phyloP scores from a whole-genome alignment of 192 early-diverging fungal genomes.

The Coemansia guatemalensis region DNA sequence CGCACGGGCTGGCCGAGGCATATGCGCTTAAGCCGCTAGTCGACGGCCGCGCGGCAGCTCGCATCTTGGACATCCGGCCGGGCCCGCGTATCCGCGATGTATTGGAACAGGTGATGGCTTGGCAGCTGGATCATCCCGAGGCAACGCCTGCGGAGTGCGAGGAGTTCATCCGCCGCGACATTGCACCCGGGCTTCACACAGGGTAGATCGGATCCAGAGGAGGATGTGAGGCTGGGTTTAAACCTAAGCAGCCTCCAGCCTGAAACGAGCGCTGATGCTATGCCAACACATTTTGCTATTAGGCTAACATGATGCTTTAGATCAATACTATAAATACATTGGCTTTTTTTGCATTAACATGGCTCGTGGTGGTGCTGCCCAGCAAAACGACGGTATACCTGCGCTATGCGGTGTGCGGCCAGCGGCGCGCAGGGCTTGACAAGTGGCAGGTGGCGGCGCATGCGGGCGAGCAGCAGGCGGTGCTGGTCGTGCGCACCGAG shows the following conservation, averaged over 20 bases:
- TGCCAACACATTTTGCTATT: too few relatives aligned
- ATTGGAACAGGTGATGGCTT: constrained; percentile 71
- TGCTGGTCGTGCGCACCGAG: constrained; percentile 24
- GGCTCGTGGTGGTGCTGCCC: not conserved
- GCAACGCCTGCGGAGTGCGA: constrained; percentile 64
- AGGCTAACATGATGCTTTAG: too few relatives aligned
- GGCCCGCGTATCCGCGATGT: constrained; percentile 67
- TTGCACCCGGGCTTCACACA: constrained; percentile 2
- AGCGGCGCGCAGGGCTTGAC: not conserved
- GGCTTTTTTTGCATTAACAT: too few relatives aligned
- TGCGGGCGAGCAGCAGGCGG: constrained; percentile 23
- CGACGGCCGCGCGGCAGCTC: constrained; percentile 62
- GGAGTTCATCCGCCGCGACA: constrained; percentile 43
- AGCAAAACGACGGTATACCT: constrained; percentile 9
- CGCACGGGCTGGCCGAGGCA: constrained; percentile 20
- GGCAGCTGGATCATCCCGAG: constrained; percentile 75
- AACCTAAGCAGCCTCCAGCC: too few relatives aligned
- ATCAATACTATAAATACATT: too few relatives aligned
- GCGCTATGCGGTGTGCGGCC: constrained; percentile 19
- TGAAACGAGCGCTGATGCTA: too few relatives aligned
- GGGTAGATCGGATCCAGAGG: not conserved
- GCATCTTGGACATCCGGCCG: constrained; percentile 66
- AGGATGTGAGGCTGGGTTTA: not conserved
- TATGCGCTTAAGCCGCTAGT: constrained; percentile 50
- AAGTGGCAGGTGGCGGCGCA: constrained; percentile 22